phyloP scores from a whole-genome alignment of 2,329 filamentous ascomycete species.

The Mycogone perniciosa region DNA sequence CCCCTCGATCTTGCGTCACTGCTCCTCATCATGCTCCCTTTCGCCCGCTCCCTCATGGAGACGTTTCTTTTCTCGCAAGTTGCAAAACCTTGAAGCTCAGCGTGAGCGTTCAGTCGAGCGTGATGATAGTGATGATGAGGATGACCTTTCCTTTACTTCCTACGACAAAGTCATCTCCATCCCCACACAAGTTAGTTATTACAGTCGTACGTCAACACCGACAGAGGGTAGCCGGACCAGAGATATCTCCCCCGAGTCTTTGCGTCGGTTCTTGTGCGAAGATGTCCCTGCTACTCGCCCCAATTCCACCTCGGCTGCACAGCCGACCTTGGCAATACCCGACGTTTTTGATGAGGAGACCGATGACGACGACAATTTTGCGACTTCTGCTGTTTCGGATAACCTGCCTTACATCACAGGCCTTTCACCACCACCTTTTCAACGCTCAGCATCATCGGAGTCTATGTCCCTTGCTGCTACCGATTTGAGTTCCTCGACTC shows the following conservation, averaged over 20 bases:
- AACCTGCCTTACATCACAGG: constrained; percentile 37
- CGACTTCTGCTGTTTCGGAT: constrained; percentile 44
- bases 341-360: constrained; percentile 38
- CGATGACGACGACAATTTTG: constrained; percentile 59
- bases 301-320: constrained; percentile 23
- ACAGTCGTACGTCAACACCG: constrained; percentile 9
- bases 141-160: constrained; percentile 18
- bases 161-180: constrained; percentile 27
- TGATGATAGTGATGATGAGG: constrained; percentile 14
- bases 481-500: constrained; percentile 21
- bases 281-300: constrained; percentile 29
- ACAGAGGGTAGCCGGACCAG: constrained; percentile 40
- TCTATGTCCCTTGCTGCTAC: constrained; percentile 19
- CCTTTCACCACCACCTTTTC: constrained; percentile 48
- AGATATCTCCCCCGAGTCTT: constrained; percentile 51
- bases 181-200: constrained; percentile 14
- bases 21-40: constrained; percentile 41
- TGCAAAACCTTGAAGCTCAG: constrained; percentile 23
- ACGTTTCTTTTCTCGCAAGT: constrained; percentile 43
- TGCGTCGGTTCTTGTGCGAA: constrained; percentile 45
- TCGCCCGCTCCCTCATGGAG: constrained; percentile 47
- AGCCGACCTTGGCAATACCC: constrained; percentile 28
- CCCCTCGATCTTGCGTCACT: constrained; percentile 21
- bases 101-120: constrained; percentile 1
- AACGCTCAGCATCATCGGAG: constrained; percentile 29